phyloP scores from a whole-genome alignment of 306 rosid species.

The Cicer chorassanicum region DNA sequence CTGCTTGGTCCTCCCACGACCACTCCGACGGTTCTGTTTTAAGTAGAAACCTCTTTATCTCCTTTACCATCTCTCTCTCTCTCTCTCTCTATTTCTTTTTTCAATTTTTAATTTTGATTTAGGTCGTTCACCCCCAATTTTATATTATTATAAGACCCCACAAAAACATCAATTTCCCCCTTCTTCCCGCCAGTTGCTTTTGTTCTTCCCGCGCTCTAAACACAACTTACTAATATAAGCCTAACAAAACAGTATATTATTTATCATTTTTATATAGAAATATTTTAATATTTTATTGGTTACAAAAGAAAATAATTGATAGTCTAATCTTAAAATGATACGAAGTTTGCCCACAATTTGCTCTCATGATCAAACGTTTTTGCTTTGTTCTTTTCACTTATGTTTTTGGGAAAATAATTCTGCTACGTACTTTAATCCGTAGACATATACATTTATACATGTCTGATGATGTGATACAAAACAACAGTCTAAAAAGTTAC shows the following conservation, averaged over 20 bases:
- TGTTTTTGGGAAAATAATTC: too few relatives aligned
- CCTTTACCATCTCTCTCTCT: neutral
- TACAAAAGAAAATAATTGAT: too few relatives aligned
- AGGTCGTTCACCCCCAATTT: neutral
- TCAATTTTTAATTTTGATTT: neutral
- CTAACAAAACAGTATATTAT: too few relatives aligned
- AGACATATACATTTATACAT: neutral
- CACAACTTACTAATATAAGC: too few relatives aligned
- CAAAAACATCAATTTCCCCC: neutral
- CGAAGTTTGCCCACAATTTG: too few relatives aligned
- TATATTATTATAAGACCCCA: neutral
- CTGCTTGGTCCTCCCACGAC: constrained; percentile 93
- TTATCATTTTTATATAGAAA: too few relatives aligned
- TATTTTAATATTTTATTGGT: too few relatives aligned
- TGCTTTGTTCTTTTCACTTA: too few relatives aligned
- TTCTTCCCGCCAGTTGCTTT: neutral
- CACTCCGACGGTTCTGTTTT: constrained; percentile 85
- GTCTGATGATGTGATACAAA: constrained; percentile 12
- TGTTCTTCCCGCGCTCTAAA: neutral
- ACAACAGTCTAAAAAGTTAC: neutral
- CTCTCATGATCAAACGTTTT: too few relatives aligned
- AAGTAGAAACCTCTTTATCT: constrained; percentile 61
- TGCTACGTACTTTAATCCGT: neutral
- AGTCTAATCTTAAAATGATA: too few relatives aligned
- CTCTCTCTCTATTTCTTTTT: too few relatives aligned